Percentiles rank a stretch among this genome's conserved stretches.
Conservation (phyloP, 2,329 filamentous ascomycete genomes). For the Fusarium pseudocircinatum region DNA sequence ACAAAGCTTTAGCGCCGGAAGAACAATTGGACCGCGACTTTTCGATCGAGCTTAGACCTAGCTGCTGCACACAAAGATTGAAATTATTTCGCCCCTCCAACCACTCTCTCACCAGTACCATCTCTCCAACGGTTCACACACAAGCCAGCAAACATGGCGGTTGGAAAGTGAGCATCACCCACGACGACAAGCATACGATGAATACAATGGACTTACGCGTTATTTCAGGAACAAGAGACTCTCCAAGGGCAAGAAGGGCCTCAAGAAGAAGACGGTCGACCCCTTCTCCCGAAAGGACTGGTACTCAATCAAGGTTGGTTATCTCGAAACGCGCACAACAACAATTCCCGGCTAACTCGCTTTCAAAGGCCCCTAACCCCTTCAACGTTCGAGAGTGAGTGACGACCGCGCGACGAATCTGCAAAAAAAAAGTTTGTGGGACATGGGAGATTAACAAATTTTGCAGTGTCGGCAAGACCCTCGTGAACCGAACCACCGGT, state of each 20-base stretch:
- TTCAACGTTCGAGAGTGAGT: conserved; percentile 97
- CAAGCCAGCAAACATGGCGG: conserved; percentile 67
- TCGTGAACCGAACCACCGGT: conserved; percentile 99
- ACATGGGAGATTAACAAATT: conserved; percentile 32
- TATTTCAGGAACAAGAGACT: conserved; percentile 94
- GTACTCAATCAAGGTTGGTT: conserved; percentile 89
- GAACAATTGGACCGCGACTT: conserved; percentile 41
- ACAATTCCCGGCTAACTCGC: conserved; percentile 28
- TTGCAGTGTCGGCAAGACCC: conserved; percentile 96
- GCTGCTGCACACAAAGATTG: conserved; percentile 53
- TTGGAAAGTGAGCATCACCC: conserved; percentile 64
- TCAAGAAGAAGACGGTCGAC: conserved; percentile 99
- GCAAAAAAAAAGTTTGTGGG: conserved; percentile 18
- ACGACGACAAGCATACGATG: conserved; percentile 4
- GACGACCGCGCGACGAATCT: conserved; percentile 36
- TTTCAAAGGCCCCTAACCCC: conserved; percentile 82
- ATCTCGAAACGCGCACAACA: background rate
- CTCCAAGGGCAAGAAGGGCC: conserved; percentile 99
- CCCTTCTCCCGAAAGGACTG: conserved; percentile 99
- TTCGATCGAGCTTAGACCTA: conserved; percentile 44
- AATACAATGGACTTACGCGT: conserved; percentile 37
- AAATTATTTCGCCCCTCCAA: conserved; percentile 55
- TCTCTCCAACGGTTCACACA: conserved; percentile 55
- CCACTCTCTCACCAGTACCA: conserved; percentile 53
- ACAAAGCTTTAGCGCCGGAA: conserved; percentile 41